Evolutionary conservation across 306 rosid genomes (phyloP).

Genomic region (Quercus glauca): DNA sequence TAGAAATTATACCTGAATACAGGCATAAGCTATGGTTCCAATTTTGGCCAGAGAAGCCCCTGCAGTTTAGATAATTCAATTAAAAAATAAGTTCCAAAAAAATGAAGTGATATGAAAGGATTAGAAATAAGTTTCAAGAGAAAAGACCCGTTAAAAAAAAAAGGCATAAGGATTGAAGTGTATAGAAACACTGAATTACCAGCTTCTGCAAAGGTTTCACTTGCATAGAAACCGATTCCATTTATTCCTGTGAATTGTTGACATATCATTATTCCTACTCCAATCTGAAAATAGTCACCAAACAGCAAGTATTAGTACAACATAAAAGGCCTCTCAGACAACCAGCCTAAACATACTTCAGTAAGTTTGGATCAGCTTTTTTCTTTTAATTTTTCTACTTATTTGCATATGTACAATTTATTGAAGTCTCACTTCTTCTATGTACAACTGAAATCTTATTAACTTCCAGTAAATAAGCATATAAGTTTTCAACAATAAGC

Average conservation of each 20-base stretch:
- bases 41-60: conserved; percentile 42
- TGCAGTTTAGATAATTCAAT: conserved; percentile 14
- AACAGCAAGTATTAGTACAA: conserved; percentile 1
- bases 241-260: conserved; percentile 54
- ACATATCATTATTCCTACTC: conserved; percentile 48
- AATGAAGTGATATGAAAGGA: background rate
- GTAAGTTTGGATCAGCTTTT: no score
- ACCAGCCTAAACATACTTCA: background rate
- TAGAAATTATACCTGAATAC: conserved; percentile 39
- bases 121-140: background rate
- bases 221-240: conserved; percentile 45
- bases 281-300: conserved; percentile 29
- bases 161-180: background rate
- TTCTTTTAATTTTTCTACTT: no score
- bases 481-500: no score
- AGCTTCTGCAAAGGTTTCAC: conserved; percentile 49
- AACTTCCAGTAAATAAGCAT: no score
- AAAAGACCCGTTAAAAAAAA: background rate
- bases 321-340: conserved; percentile 7
- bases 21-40: conserved; percentile 48
- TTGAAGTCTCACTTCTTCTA: no score
- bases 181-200: conserved; percentile 15
- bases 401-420: no score
- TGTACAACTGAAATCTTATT: no score
- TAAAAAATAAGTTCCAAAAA: background rate